A percentile compares a stretch with the other conserved stretches of the same genome.
phyloP scores from a whole-genome alignment of 768 basidiomycete genomes.

The Leucosporidium creatinivorum region DNA sequence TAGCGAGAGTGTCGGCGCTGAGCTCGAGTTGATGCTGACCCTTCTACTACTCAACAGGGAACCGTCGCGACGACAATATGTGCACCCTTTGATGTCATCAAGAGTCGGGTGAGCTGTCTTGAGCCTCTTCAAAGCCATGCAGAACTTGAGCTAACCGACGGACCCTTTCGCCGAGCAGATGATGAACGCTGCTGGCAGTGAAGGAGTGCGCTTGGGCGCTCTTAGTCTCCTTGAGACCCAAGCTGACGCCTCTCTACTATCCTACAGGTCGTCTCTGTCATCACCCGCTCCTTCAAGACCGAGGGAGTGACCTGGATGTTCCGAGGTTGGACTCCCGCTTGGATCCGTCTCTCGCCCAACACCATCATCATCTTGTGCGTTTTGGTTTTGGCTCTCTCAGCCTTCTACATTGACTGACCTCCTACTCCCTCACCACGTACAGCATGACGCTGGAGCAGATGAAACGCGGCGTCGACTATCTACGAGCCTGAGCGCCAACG shows the following conservation, averaged over 20 bases:
- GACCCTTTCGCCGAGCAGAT: conserved; percentile 15
- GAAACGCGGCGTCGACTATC: conserved; percentile 20
- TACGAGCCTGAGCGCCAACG: not conserved
- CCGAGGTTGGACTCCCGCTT: conserved; percentile 36
- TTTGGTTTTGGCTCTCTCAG: not conserved
- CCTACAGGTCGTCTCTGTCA: conserved; percentile 12
- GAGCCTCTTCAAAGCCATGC: not conserved
- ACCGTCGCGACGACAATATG: conserved; percentile 38
- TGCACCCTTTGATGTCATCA: conserved; percentile 36
- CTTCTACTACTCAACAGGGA: conserved; percentile 6
- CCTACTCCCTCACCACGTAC: not conserved
- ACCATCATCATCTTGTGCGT: conserved; percentile 34
- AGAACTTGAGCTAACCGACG: not conserved
- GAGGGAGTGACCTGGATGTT: conserved; percentile 34
- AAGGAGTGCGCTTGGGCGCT: not conserved
- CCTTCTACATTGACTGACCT: not conserved
- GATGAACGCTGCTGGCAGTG: conserved; percentile 32
- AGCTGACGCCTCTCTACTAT: not conserved
- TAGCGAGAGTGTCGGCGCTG: too few species aligned
- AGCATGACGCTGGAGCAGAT: conserved; percentile 29
- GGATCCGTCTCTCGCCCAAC: conserved; percentile 34
- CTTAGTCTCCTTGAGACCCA: not conserved
- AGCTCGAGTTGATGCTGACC: not conserved
- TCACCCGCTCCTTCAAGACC: conserved; percentile 30
- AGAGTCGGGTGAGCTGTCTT: conserved; percentile 28